These are phyloP conservation scores for Aspergillus udagawae DNA, from an alignment of 2,329 filamentous ascomycete genomes.

Conservation along the genomic window DNA sequence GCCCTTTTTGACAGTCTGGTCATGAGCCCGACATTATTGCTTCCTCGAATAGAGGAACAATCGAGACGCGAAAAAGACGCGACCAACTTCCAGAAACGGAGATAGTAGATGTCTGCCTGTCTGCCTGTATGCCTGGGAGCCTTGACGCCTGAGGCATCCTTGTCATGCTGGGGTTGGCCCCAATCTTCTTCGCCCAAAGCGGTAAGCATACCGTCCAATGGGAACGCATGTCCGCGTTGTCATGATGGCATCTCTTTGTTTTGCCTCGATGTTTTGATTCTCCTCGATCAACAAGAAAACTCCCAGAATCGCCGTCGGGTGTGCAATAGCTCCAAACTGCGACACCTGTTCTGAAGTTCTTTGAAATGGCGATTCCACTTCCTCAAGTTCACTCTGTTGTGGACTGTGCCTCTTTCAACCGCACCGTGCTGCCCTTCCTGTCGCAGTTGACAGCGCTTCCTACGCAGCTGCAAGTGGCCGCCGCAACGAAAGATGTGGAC, in stretches of 20 bases:
- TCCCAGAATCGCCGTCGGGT: neutral
- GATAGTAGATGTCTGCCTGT: neutral
- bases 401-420: constrained; percentile 72
- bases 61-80: constrained; percentile 17
- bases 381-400: constrained; percentile 65
- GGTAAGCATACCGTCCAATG: neutral
- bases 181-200: constrained; percentile 3
- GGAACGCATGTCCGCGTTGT: constrained; percentile 3
- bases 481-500: constrained; percentile 57
- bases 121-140: constrained; percentile 1
- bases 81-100: constrained; percentile 6
- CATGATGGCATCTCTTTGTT: constrained; percentile 3
- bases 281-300: neutral
- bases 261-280: constrained; percentile 1
- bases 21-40: neutral
- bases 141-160: neutral
- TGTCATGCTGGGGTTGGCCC: neutral
- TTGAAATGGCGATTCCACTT: constrained; percentile 56
- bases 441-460: constrained; percentile 68
- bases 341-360: neutral
- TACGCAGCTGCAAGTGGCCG: constrained; percentile 56
- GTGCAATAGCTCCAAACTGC: neutral
- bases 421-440: constrained; percentile 71
- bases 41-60: neutral
- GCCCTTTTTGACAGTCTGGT: neutral